Conservation (phyloP, 139 green algal genomes). For the Tetratostichococcus sp. region DNA sequence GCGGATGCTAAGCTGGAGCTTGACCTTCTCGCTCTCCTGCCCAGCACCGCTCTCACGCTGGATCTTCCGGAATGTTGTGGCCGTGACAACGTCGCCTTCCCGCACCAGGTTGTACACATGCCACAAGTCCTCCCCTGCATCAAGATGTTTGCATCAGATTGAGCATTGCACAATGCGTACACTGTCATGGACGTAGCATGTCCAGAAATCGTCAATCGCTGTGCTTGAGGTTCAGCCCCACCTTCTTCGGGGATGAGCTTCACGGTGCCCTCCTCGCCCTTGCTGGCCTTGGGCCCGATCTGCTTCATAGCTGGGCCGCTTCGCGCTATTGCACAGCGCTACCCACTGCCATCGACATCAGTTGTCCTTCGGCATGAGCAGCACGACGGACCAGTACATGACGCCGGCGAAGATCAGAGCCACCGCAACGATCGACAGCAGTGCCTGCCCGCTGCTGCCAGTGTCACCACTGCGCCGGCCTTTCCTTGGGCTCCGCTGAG, state of each 20-base stretch:
- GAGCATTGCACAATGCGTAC: too few relatives aligned
- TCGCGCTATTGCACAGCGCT: too few relatives aligned
- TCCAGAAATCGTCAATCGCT: too few relatives aligned
- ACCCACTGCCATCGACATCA: too few relatives aligned
- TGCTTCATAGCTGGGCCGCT: conserved; percentile 66
- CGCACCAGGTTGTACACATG: conserved; percentile 84
- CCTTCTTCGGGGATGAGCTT: conserved; percentile 81
- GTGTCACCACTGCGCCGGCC: neutral
- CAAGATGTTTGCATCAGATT: too few relatives aligned
- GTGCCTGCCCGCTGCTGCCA: neutral
- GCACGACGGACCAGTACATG: neutral
- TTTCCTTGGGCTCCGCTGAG: neutral
- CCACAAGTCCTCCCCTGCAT: conserved; percentile 92
- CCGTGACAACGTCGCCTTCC: conserved; percentile 66
- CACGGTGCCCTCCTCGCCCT: conserved; percentile 53
- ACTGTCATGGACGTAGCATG: too few relatives aligned
- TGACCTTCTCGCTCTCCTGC: conserved; percentile 53
- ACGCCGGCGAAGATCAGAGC: neutral
- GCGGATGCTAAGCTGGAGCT: conserved; percentile 74
- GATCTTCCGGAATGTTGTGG: conserved; percentile 41
- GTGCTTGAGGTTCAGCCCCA: too few relatives aligned
- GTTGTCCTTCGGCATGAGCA: neutral
- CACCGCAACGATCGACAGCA: neutral
- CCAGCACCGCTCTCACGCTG: conserved; percentile 46
- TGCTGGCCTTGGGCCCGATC: conserved; percentile 41